Base-by-base conservation (phyloP, 2,329 filamentous ascomycete species). In the Daldinia sp. region DNA sequence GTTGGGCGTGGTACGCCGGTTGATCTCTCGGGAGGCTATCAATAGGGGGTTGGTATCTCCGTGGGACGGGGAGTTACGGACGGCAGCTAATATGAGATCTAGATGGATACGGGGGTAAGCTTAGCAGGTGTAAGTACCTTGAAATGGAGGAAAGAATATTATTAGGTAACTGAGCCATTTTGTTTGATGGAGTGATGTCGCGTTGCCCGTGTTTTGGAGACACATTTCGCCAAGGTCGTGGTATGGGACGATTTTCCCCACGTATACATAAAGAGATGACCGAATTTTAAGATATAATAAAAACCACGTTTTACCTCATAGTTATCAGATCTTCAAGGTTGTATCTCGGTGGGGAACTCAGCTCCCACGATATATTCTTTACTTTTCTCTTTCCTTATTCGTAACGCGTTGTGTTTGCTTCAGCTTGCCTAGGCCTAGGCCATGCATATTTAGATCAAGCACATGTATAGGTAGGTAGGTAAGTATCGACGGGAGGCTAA, bases 261-360 rank as follows among this genome's bases (percentile, higher is more conserved):
- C 15, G 13, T 7, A 28, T 33, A 28, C 12, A 30, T 51, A 3
- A n/a, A 30, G 15, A 48, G 12, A 48, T 28, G 61, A 60, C 50
- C 35, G 41, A 56, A 54, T 60, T 62, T 20, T 13, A 15, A 28
- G 33, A 54, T 37, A 46, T 46, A 37, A 37, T n/a, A 26, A 46
- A 13, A 56, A 10, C 12, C 41, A 44, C 30, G 26, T 26, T 62
- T 65, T 68, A 68, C 65, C 61, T 70, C 61, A 65, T 65, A 60
- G 65, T 54, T 60, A 63, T 58, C 35, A 53, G 26, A 46, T 23
- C n/a, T 23, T 15, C 23, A 26, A 7, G 30, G 42, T 48, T 23
- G 4, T 46, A 46, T 42, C 39, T 56, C 28, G 54, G 56, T 39
- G 48, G 41, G 39, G 50, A 42, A 42, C 39, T 55, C 51, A 63